phyloP scores from a whole-genome alignment of 2,329 filamentous ascomycete species.

The Aotearoamyces nothofagi region DNA sequence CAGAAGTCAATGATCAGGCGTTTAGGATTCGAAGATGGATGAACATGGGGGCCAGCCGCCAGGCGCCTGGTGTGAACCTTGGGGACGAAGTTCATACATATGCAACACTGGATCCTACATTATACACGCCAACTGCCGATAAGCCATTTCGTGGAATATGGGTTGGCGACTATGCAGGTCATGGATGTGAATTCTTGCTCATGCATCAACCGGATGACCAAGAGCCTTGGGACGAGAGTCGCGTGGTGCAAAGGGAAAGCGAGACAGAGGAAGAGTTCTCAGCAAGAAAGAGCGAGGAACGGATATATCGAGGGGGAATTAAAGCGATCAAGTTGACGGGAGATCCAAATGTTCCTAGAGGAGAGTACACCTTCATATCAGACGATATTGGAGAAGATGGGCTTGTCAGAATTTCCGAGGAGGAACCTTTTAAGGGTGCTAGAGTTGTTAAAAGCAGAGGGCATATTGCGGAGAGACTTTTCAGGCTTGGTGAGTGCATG shows the following conservation, averaged over 20 bases:
- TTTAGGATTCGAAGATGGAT: slow-evolving; percentile 71
- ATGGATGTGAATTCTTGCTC: slow-evolving; percentile 80
- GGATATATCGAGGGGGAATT: slow-evolving; percentile 49
- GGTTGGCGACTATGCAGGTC: slow-evolving; percentile 66
- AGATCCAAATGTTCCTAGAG: slow-evolving; percentile 77
- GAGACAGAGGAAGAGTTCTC: slow-evolving; percentile 33
- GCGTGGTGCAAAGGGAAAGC: slow-evolving; percentile 22
- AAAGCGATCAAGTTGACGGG: slow-evolving; percentile 86
- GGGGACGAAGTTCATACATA: slow-evolving; percentile 46
- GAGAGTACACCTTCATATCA: slow-evolving; percentile 68
- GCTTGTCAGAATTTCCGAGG: slow-evolving; percentile 45
- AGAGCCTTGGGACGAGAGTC: slow-evolving; percentile 21
- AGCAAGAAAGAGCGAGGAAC: slow-evolving; percentile 27
- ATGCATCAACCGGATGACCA: slow-evolving; percentile 58
- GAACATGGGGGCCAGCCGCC: slow-evolving; percentile 35
- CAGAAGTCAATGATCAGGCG: slow-evolving; percentile 49
- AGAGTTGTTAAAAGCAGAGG: slow-evolving; percentile 60
- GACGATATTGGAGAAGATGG: slow-evolving; percentile 60
- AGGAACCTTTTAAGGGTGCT: slow-evolving; percentile 57
- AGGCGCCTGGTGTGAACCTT: slow-evolving; percentile 28
- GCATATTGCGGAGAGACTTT: slow-evolving; percentile 63
- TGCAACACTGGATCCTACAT: slow-evolving; percentile 51
- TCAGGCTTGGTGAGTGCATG: slow-evolving; percentile 46
- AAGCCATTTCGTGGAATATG: slow-evolving; percentile 86
- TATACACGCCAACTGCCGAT: slow-evolving; percentile 67